Evolutionary conservation across 169 alveolate genomes (phyloP), one percentile per base, ranked within the genome.

Genomic region (Plasmodium cynomolgi): DNA sequence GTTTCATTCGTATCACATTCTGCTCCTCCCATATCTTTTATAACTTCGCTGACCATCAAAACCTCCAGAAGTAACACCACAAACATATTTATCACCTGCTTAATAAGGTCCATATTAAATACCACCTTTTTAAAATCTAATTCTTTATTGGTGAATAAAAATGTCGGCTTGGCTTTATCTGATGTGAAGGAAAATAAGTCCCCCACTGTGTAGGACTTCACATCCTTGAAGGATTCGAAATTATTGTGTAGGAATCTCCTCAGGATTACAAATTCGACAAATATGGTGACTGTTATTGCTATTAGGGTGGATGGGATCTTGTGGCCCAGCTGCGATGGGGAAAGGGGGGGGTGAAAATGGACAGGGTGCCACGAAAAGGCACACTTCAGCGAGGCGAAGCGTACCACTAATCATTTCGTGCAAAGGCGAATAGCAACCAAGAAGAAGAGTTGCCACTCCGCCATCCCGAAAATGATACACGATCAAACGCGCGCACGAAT

Each of bases 41-140:
- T 96, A n/a, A 96, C 96, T 81, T 96, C 97, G 72, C 96, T 95
- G 68, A 96, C 96, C 94, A 96, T 96, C 86, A 96, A 93, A 71
- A 95, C 96, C 83, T 96, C 97, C 37, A 96, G 73, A 50, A 96
- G 83, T 29, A 96, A 71, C 62, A 95, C 95, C 26, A 95, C 94
- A 31, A 96, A 93, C 86, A 95, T 94, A 37, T 86, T 85, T 50
- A 95, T 77, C 33, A 84, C 75, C 58, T 95, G 97, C 26, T 81
- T 81, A 15, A 96, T 77, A 23, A 96, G 92, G 1, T 83, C 95
- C 58, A 88, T n/a, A 84, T 96, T 79, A 81, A 95, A 92, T 23
- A 31, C 80, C 23, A 96, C 92, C 80, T 94, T 77, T 20, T 58
- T 88, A 47, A 96, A 90, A 56, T 83, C 56, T 75, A 82, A 74